Percentiles rank a stretch among this genome's conserved stretches.
phyloP scores from a whole-genome alignment of 257 asterid genomes.

The Salvia splendens region DNA sequence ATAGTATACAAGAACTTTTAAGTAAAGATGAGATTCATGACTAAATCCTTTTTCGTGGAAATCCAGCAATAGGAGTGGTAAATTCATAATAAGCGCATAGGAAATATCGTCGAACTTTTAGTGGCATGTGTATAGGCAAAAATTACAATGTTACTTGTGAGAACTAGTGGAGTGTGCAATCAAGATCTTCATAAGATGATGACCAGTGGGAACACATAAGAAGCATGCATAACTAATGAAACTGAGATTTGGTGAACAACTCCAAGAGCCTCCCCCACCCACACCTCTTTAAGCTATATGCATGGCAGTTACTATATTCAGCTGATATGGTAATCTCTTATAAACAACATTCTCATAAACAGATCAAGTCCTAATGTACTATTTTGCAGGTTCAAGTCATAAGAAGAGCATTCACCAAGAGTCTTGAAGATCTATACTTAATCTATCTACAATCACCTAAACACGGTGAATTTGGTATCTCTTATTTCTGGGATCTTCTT shows the following conservation, averaged over 20 bases:
- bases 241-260: background rate
- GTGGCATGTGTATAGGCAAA: background rate
- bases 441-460: slow-evolving; percentile 69
- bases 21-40: slow-evolving; percentile 7
- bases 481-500: slow-evolving; percentile 84
- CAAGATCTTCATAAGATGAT: background rate
- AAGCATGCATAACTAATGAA: background rate
- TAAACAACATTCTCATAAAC: slow-evolving; percentile 22
- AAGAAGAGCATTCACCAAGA: slow-evolving; percentile 56
- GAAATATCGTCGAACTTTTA: background rate
- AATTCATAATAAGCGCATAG: background rate
- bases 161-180: background rate
- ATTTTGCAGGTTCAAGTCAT: slow-evolving; percentile 65
- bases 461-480: slow-evolving; percentile 63
- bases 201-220: background rate
- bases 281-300: background rate
- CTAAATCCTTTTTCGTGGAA: background rate
- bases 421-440: slow-evolving; percentile 59
- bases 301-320: background rate
- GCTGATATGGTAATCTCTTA: background rate
- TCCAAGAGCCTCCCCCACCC: background rate
- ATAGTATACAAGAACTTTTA: background rate
- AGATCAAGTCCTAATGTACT: background rate
- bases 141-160: background rate
- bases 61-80: slow-evolving; percentile 15